Base-by-base conservation (phyloP, 2,329 filamentous ascomycete species). In the Fusarium agapanthi region DNA sequence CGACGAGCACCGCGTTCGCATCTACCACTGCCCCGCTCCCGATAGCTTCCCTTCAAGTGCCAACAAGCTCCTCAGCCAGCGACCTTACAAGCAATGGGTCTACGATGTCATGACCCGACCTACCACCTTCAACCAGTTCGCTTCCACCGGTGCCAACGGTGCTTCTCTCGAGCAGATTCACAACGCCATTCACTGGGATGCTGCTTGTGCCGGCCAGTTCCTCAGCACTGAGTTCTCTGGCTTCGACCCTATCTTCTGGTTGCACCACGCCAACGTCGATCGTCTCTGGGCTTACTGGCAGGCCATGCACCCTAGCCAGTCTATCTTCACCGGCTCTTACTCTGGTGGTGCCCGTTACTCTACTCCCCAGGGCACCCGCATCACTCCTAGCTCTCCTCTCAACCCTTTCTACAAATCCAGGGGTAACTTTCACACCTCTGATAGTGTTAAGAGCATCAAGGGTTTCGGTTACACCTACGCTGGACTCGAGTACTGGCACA, bases 221-320 rank as follows among this genome's bases (percentile, higher is more conserved):
- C 67, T 84, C 8, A 69, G 78, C 32, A 73, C 83, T 14, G 78
- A 79, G n/a, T 82, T 82, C 62, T 79, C 84, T 5, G 84, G 78
- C n/a, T 86, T 85, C 67, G 84, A 86, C 45, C 82, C 84, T 16
- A 71, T 86, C 32, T 87, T 86, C 81, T 84, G 76, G 84, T 76
- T 87, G 32, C 85, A 87, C 67, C 86, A 87, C 80, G 80, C 85
- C 76, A 89, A 92, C 74, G 85, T 92, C 60, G 90, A 92, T 75
- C 87, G 90, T 44, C 83, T 92, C 41, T 91, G 90, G 80, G 86
- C 88, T n/a, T 84, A 87, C 73, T 88, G 83, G 84, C 82, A 87
- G 75, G 82, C 81, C 34, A 82, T 88, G 56, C 74, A 78, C 64
- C 83, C 83, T 28, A 67, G 75, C 50, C 72, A 80, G 66, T 69